Evolutionary conservation across 306 rosid genomes (phyloP).

Genomic region (Hippophae gyantsensis): DNA sequence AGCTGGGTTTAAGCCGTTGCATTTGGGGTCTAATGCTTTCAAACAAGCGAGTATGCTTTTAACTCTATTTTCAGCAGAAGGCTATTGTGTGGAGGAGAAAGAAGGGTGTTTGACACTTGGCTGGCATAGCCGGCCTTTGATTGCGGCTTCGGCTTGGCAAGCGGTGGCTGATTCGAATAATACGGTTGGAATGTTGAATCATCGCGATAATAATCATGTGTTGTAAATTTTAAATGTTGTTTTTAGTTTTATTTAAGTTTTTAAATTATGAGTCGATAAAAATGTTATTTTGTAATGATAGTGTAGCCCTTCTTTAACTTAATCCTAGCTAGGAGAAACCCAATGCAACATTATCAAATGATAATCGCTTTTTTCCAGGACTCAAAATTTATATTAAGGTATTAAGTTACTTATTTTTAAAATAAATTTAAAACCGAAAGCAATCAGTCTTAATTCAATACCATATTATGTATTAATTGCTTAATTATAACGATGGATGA

Average conservation of each 20-base stretch:
- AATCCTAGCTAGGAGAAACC: too few species aligned
- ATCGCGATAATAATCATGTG: slow-evolving; percentile 1
- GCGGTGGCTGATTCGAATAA: slow-evolving; percentile 15
- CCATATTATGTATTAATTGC: too few species aligned
- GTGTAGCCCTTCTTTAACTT: too few species aligned
- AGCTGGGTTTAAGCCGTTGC: slow-evolving; percentile 55
- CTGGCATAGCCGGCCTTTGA: slow-evolving; percentile 83
- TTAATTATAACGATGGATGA: too few species aligned
- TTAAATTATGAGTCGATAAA: neutral
- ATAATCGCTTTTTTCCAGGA: too few species aligned
- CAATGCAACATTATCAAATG: too few species aligned
- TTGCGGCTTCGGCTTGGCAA: slow-evolving; percentile 89
- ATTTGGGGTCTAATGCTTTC: slow-evolving; percentile 73
- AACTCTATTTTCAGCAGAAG: slow-evolving; percentile 72
- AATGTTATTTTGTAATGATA: too few species aligned
- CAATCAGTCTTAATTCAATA: too few species aligned
- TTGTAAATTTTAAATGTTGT: slow-evolving; percentile 16
- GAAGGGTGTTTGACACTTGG: slow-evolving; percentile 79
- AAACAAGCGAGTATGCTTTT: slow-evolving; percentile 80
- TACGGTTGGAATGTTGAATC: slow-evolving; percentile 17
- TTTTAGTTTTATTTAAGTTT: neutral
- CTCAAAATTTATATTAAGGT: too few species aligned
- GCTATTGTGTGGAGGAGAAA: slow-evolving; percentile 70
- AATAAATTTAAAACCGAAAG: too few species aligned
- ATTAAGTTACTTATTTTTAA: too few species aligned